Evolutionary conservation across 257 asterid genomes (phyloP).

Genomic region (Solanum tacnaense): DNA sequence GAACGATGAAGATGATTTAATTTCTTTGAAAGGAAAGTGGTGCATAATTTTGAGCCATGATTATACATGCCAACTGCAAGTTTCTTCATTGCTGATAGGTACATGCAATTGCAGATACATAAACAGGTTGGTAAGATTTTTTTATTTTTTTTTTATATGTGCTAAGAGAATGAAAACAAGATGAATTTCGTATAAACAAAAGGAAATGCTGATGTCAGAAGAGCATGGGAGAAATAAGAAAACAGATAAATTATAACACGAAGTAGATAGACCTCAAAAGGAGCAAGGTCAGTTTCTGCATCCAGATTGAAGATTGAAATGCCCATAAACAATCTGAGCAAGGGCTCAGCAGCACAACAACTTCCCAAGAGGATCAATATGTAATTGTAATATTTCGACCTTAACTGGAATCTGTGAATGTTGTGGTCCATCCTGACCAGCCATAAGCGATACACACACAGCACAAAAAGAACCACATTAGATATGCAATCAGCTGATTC

Average conservation of each 20-base stretch:
- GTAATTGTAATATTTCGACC: constrained; percentile 50
- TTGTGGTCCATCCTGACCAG: constrained; percentile 27
- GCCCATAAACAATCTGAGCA: constrained; percentile 52
- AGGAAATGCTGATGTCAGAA: neutral
- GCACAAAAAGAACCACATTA: constrained; percentile 40
- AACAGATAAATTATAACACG: neutral
- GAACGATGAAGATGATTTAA: neutral
- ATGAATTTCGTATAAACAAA: neutral
- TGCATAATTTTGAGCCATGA: neutral
- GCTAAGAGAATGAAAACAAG: neutral
- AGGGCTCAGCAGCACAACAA: constrained; percentile 58
- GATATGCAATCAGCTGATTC: constrained; percentile 57
- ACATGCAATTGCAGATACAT: neutral
- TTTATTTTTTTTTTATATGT: neutral
- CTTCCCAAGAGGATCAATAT: constrained; percentile 38
- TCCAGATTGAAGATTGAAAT: constrained; percentile 53
- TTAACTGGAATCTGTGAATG: constrained; percentile 38
- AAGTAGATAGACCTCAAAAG: constrained; percentile 49
- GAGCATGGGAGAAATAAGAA: neutral
- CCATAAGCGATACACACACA: constrained; percentile 58
- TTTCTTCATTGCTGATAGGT: neutral
- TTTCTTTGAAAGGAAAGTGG: neutral
- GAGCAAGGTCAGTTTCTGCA: constrained; percentile 45
- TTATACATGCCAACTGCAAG: neutral
- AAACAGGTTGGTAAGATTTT: neutral